phyloP scores from a whole-genome alignment of 306 rosid species.

The Prinsepia uniflora region DNA sequence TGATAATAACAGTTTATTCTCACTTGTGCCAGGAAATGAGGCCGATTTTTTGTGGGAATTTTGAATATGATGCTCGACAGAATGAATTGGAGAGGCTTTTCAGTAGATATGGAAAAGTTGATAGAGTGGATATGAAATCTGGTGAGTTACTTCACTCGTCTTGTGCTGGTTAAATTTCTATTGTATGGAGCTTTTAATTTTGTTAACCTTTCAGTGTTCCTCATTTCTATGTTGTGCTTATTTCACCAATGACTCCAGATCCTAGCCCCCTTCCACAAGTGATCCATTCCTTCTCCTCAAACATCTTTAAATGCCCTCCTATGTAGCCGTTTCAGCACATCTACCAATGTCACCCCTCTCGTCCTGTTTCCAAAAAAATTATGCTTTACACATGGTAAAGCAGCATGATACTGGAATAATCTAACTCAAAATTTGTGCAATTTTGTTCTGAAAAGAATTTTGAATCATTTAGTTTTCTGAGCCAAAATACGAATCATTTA shows the following conservation, averaged over 20 bases:
- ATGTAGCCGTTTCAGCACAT: no score
- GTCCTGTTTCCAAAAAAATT: not conserved
- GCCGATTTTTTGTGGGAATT: constrained; percentile 92
- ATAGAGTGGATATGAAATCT: constrained; percentile 98
- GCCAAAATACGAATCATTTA: not conserved
- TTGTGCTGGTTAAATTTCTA: constrained; percentile 1
- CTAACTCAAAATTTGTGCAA: not conserved
- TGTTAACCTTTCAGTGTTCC: not conserved
- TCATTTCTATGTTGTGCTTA: not conserved
- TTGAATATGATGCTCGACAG: constrained; percentile 85
- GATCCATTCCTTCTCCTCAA: not conserved
- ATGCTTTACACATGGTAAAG: not conserved
- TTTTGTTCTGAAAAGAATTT: not conserved
- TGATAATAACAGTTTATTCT: not conserved
- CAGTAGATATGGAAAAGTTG: constrained; percentile 89
- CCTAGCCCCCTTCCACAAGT: not conserved
- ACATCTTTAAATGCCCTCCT: not conserved
- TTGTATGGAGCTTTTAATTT: not conserved
- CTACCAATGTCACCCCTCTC: no score
- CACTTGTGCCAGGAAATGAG: constrained; percentile 56
- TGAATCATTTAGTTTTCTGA: not conserved
- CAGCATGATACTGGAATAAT: not conserved
- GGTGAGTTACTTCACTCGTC: constrained; percentile 51
- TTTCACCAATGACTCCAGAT: not conserved
- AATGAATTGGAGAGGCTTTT: constrained; percentile 94